Evolutionary conservation across 2,329 filamentous ascomycete species (phyloP).

Genomic region (Hymenoscyphus scutula): DNA sequence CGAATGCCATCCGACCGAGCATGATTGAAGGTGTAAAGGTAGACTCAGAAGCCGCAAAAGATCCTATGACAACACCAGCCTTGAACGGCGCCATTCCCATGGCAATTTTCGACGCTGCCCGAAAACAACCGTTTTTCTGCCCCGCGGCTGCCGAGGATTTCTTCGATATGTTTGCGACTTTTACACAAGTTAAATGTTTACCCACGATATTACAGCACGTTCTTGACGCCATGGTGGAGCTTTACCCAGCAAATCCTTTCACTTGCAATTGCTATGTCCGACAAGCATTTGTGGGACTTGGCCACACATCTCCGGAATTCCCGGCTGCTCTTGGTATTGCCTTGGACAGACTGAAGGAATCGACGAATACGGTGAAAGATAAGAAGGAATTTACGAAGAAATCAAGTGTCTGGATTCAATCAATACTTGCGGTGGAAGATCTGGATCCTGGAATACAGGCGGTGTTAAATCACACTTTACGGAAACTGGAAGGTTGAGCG

Average conservation of each 20-base stretch:
- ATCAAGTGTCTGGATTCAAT: conserved; percentile 53
- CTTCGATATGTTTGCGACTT: conserved; percentile 74
- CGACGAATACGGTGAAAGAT: conserved; percentile 45
- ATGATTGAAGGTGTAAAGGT: conserved; percentile 54
- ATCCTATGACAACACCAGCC: conserved; percentile 64
- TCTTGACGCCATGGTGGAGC: conserved; percentile 58
- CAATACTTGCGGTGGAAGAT: conserved; percentile 47
- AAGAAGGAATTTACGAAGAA: conserved; percentile 47
- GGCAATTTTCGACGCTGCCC: conserved; percentile 84
- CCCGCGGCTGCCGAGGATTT: conserved; percentile 68
- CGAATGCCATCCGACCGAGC: conserved; percentile 44
- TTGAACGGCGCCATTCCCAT: conserved; percentile 90
- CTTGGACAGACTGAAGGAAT: conserved; percentile 59
- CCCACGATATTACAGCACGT: conserved; percentile 71
- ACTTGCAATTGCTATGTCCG: conserved; percentile 70
- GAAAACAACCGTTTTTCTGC: conserved; percentile 71
- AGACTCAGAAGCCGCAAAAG: conserved; percentile 39
- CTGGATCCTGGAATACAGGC: conserved; percentile 55
- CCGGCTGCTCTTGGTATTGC: conserved; percentile 66
- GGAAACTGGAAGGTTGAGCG: not conserved
- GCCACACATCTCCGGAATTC: conserved; percentile 65
- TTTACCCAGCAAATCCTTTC: conserved; percentile 58
- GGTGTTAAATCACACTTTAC: conserved; percentile 50
- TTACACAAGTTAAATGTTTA: conserved; percentile 64
- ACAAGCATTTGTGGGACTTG: conserved; percentile 66